Percentiles rank a stretch among this genome's conserved stretches.
Conservation (phyloP, 306 rosid species). For the Chamaecrista fasciculata region DNA sequence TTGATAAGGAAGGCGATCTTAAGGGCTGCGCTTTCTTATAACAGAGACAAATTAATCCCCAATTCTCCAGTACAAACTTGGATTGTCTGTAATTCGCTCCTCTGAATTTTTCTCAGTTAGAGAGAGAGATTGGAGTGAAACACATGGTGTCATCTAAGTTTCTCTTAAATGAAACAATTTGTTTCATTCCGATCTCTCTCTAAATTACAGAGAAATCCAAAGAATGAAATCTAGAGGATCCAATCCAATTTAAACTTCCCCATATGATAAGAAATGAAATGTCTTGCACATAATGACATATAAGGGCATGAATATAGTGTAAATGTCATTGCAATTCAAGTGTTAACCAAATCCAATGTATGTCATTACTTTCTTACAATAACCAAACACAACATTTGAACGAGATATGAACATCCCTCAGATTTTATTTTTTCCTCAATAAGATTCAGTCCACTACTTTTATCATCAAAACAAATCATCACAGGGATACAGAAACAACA, state of each 20-base stretch:
- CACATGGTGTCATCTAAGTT: no score
- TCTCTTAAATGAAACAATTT: no score
- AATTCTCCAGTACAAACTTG: no score
- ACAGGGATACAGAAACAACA: constrained; percentile 40
- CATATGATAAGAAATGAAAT: constrained; percentile 5
- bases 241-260: no score
- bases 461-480: constrained; percentile 28
- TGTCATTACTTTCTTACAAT: neutral
- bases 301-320: neutral
- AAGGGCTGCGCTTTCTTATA: constrained; percentile 83
- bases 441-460: constrained; percentile 68
- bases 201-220: no score
- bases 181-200: no score
- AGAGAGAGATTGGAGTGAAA: no score
- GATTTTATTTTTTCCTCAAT: constrained; percentile 43
- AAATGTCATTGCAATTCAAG: neutral
- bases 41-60: neutral
- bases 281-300: neutral
- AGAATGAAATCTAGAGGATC: no score
- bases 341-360: no score
- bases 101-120: no score
- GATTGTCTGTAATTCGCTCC: no score
- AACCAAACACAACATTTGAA: neutral
- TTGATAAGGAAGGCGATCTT: constrained; percentile 79
- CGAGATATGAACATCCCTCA: constrained; percentile 39